Evolutionary conservation across 2,329 filamentous ascomycete genomes (phyloP).

Genomic region (Pseudofabraea citricarpa): DNA sequence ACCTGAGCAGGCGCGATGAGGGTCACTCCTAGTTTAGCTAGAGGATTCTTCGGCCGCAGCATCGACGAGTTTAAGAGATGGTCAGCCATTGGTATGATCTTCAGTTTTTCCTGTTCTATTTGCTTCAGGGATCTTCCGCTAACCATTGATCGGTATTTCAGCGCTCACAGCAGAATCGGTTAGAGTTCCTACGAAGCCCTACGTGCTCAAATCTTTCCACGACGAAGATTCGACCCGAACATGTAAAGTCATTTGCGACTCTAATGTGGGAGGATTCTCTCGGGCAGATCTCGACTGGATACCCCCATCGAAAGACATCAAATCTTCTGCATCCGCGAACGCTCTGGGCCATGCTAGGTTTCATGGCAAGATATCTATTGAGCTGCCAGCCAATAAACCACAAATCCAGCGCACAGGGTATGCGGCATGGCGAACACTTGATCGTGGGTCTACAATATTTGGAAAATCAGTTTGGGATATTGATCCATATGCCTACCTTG

Average conservation of each 20-base stretch:
- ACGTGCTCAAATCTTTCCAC: constrained; percentile 61
- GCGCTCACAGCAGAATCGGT: constrained; percentile 67
- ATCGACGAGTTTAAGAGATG: constrained; percentile 55
- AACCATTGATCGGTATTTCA: constrained; percentile 29
- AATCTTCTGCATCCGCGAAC: constrained; percentile 23
- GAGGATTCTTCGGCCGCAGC: constrained; percentile 54
- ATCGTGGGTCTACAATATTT: constrained; percentile 74
- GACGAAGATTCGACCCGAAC: constrained; percentile 38
- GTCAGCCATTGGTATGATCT: constrained; percentile 46
- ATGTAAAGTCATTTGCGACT: constrained; percentile 80
- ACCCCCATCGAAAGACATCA: constrained; percentile 14
- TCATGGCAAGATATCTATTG: constrained; percentile 81
- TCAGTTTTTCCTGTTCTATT: neutral
- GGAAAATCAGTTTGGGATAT: constrained; percentile 84
- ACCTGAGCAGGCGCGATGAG: too few species aligned
- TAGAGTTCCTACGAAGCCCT: constrained; percentile 58
- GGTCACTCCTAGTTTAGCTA: constrained; percentile 36
- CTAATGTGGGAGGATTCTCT: constrained; percentile 82
- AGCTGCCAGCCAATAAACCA: constrained; percentile 70
- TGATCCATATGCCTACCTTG: constrained; percentile 83
- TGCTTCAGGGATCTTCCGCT: constrained; percentile 1
- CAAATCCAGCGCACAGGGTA: constrained; percentile 77
- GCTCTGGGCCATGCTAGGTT: constrained; percentile 66
- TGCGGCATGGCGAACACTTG: constrained; percentile 82
- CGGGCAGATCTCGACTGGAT: constrained; percentile 59